Evolutionary conservation across 805 yeast genomes (phyloP), one percentile per base, ranked within the genome.

Genomic region (Myxozyma mucilagina): DNA sequence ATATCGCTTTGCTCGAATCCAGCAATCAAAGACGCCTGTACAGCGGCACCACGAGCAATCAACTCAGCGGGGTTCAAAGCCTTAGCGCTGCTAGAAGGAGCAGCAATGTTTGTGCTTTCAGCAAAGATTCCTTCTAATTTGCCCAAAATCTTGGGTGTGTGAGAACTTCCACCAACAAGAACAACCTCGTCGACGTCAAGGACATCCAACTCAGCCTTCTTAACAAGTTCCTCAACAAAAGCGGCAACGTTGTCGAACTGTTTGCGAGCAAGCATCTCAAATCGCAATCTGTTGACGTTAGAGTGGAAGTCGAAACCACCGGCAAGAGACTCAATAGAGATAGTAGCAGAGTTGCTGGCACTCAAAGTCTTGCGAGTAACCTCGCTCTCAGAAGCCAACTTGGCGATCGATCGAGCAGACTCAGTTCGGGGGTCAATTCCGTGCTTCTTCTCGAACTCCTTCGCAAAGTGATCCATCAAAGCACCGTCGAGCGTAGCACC

Each of bases 291-390:
- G 84, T 94, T 94, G 74, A 94, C 86, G 61, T 93, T 82, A 65
- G 96, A 84, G 78, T 90, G 92, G 85, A 87, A 94, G 78, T 94
- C 99, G 74, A 81, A 84, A 66, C 99, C 99, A 62, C 89, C 96
- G 63, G 96, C 93, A 67, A 94, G 82, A 24, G 97, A 88, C 78
- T 94, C 99, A 69, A 94, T 89, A 49, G 98, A 94, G 72, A 91
- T 90, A 57, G 94, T 88, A 48, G 97, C 87, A 53, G 90, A 80
- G 70, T 86, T 86, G 58, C 94, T 94, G 75, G 92, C 91, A 54
- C 96, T 88, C 70, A 94, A 81, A 45, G 99, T 94, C 80, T 90
- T 90, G 80, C 92, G 90, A 61, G 94, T 88, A 58, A 85, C 79
- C 73, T 88, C 86, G 61, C 96, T 82, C 74, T 91, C 96, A 63